A percentile compares a stretch with the other conserved stretches of the same genome.
Conservation (phyloP, 75 land plant genomes). For the Picea sitchensis region DNA sequence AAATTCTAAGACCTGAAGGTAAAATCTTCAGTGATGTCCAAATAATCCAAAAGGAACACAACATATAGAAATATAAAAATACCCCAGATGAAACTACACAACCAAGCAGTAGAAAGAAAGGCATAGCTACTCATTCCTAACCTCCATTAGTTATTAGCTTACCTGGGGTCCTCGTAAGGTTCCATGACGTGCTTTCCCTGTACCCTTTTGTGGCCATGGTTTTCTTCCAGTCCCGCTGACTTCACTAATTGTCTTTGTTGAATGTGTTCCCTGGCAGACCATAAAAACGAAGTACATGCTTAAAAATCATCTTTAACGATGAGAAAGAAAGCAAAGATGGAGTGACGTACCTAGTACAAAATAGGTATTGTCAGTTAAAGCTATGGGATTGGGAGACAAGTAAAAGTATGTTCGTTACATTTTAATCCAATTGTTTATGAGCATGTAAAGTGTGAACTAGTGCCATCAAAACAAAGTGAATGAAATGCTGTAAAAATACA, state of each 20-base stretch:
- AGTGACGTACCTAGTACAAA: background rate
- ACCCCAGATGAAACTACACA: background rate
- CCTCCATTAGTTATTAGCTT: background rate
- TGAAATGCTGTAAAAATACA: background rate
- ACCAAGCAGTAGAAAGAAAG: background rate
- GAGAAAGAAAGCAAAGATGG: background rate
- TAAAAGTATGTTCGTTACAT: background rate
- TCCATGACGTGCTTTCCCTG: constrained; percentile 95
- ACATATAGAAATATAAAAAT: background rate
- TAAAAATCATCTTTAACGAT: background rate
- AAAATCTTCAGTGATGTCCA: background rate
- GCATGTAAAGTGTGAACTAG: background rate
- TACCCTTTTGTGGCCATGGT: constrained; percentile 84
- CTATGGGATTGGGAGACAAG: background rate
- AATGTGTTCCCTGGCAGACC: constrained; percentile 81
- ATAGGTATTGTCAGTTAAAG: background rate
- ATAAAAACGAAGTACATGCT: background rate
- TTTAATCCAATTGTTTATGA: background rate
- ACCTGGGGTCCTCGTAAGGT: constrained; percentile 95
- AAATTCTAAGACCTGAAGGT: constrained; percentile 4
- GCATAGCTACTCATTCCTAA: constrained; percentile 1
- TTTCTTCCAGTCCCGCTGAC: constrained; percentile 98
- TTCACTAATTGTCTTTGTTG: constrained; percentile 89
- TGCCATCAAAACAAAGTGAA: background rate
- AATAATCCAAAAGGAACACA: background rate